Conservation (phyloP, 495 filamentous ascomycete genomes). For the Penicillium goetzii region DNA sequence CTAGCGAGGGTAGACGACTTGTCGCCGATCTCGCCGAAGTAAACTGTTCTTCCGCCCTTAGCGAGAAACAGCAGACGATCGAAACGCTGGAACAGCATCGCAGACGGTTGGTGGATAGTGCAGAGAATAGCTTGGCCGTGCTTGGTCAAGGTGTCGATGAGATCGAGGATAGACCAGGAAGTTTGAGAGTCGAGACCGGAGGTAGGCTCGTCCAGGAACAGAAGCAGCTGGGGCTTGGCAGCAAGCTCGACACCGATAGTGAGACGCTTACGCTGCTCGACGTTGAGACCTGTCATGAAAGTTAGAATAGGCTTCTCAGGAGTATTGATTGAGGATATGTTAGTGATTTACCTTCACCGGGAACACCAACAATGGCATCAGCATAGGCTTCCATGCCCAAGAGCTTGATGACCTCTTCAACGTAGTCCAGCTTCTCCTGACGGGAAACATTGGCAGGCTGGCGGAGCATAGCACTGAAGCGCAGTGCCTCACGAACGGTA, state of each 20-base stretch:
- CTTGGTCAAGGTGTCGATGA: conserved; percentile 84
- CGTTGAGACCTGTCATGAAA: conserved; percentile 62
- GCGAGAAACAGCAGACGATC: conserved; percentile 86
- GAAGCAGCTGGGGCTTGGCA: conserved; percentile 81
- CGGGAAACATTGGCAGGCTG: conserved; percentile 71
- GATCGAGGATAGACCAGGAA: conserved; percentile 84
- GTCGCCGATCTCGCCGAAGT: conserved; percentile 87
- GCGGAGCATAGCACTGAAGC: conserved; percentile 80
- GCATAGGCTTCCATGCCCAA: conserved; percentile 83
- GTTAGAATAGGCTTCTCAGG: neutral
- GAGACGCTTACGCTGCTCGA: conserved; percentile 81
- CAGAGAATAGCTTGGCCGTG: conserved; percentile 90
- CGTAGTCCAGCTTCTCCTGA: conserved; percentile 85
- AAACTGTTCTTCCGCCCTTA: conserved; percentile 80
- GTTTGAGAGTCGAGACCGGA: conserved; percentile 89
- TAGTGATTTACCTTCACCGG: conserved; percentile 60
- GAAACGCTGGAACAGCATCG: conserved; percentile 93
- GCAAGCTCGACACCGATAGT: conserved; percentile 87
- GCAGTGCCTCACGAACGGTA: conserved; percentile 81
- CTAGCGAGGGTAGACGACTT: conserved; percentile 70
- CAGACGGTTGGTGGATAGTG: conserved; percentile 95
- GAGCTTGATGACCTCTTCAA: conserved; percentile 90
- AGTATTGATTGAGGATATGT: neutral
- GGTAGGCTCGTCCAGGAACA: conserved; percentile 90
- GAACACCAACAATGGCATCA: conserved; percentile 88